A percentile compares a stretch with the other conserved stretches of the same genome.
Evolutionary conservation across 345 rosid species (phyloP).

Genomic region (Brassica carinata): DNA sequence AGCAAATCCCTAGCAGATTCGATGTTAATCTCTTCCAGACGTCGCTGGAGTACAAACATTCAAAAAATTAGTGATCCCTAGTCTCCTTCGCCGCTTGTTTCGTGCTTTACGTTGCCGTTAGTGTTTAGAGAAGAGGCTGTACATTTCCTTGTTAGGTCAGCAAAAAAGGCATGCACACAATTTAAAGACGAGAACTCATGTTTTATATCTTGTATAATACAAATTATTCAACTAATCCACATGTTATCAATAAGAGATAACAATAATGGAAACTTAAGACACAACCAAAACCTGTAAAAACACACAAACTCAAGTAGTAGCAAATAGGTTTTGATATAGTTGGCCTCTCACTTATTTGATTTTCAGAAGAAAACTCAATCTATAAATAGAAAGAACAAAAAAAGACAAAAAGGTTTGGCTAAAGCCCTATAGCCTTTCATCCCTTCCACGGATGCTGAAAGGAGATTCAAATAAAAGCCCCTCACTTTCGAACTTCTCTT

Average conservation of each 20-base stretch:
- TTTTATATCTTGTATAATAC: too few relatives aligned
- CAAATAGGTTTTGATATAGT: constrained; percentile 20
- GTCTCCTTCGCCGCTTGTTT: too few relatives aligned
- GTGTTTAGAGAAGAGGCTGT: too few relatives aligned
- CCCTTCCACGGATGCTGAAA: constrained; percentile 28
- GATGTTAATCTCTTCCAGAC: too few relatives aligned
- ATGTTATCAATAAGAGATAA: constrained; percentile 21
- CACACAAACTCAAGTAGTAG: constrained; percentile 23
- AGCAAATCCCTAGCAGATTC: too few relatives aligned
- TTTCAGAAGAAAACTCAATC: constrained; percentile 21
- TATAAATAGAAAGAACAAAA: not conserved
- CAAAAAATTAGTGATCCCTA: too few relatives aligned
- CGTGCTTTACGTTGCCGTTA: too few relatives aligned
- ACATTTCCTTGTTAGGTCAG: too few relatives aligned
- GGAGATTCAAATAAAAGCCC: constrained; percentile 24
- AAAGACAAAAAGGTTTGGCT: constrained; percentile 25
- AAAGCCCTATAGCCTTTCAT: constrained; percentile 33
- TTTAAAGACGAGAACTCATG: too few relatives aligned
- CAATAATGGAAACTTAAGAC: constrained; percentile 12
- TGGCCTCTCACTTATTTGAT: constrained; percentile 25
- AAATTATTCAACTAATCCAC: constrained; percentile 28
- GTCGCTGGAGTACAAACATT: too few relatives aligned
- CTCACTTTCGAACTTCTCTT: constrained; percentile 50
- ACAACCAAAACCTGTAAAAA: constrained; percentile 18
- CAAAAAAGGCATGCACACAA: too few relatives aligned